Percentiles rank a stretch among this genome's conserved stretches.
Conservation (phyloP, 2,329 filamentous ascomycete genomes). For the Bertia moriformis region DNA sequence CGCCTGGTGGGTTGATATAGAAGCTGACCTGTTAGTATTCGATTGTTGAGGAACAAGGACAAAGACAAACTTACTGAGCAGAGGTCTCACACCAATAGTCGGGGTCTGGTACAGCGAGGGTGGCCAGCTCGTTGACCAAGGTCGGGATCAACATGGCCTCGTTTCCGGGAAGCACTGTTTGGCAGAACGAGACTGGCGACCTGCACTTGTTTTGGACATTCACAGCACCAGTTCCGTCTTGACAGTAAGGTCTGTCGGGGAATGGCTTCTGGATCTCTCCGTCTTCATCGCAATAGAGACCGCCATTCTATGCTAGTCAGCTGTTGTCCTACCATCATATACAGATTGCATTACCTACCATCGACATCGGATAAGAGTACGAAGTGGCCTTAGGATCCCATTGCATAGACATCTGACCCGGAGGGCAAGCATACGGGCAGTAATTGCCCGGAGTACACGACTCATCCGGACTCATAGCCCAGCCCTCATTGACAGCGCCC, state of each 20-base stretch:
- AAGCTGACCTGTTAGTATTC: constrained; percentile 31
- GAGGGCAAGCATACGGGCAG: constrained; percentile 64
- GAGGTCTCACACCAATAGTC: constrained; percentile 61
- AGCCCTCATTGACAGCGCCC: constrained; percentile 50
- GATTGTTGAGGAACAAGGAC: neutral
- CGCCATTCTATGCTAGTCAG: constrained; percentile 43
- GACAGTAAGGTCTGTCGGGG: constrained; percentile 51
- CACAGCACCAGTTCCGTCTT: constrained; percentile 51
- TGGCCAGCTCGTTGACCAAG: constrained; percentile 37
- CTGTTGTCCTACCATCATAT: neutral
- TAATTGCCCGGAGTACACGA: constrained; percentile 51
- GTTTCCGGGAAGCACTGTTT: constrained; percentile 65
- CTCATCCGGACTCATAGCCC: constrained; percentile 67
- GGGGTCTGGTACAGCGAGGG: constrained; percentile 55
- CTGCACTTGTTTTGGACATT: constrained; percentile 52
- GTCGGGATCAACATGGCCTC: constrained; percentile 75
- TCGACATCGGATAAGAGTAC: constrained; percentile 57
- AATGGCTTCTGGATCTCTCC: constrained; percentile 60
- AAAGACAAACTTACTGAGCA: constrained; percentile 54
- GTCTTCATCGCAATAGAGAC: constrained; percentile 54
- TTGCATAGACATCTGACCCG: constrained; percentile 64
- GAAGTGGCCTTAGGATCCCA: constrained; percentile 55
- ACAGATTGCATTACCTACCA: constrained; percentile 32
- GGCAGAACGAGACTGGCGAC: constrained; percentile 54
- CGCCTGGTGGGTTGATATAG: constrained; percentile 66